Conservation (phyloP, 345 rosid species). For the Syzygium grande region DNA sequence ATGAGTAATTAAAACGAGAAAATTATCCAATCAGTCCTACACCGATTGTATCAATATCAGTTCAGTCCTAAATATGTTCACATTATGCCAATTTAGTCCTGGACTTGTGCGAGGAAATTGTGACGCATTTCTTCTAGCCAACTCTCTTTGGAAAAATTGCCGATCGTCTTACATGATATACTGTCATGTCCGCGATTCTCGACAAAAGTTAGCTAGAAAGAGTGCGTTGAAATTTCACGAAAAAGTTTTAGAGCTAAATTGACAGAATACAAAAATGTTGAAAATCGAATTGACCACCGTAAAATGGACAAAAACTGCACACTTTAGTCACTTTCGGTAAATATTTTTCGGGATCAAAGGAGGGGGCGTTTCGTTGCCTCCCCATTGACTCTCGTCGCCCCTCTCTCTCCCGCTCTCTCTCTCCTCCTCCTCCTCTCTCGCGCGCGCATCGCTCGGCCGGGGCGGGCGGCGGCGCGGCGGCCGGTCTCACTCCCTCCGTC, state of each 20-base stretch:
- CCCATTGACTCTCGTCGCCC: neutral
- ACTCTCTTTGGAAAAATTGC: accelerated
- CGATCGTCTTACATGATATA: accelerated
- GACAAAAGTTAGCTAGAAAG: accelerated
- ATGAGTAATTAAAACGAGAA: neutral
- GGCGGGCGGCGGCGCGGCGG: neutral
- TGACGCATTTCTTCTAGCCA: accelerated
- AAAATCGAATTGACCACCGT: neutral
- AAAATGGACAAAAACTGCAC: no score
- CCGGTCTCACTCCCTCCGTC: neutral
- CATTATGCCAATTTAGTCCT: accelerated
- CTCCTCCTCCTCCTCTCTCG: neutral
- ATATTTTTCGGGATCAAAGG: neutral
- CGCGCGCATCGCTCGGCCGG: neutral
- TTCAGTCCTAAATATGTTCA: neutral
- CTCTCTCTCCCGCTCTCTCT: neutral
- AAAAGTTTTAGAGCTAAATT: neutral
- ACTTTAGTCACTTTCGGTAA: neutral
- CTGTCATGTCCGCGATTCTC: accelerated
- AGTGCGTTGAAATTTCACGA: accelerated
- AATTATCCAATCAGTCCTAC: neutral
- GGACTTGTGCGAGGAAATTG: neutral
- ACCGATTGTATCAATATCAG: neutral
- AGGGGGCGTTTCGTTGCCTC: neutral
- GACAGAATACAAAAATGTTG: accelerated